Evolutionary conservation across 352 stramenopile species (phyloP), one percentile per base, ranked within the genome.

Genomic region (Pythium dissotocum): DNA sequence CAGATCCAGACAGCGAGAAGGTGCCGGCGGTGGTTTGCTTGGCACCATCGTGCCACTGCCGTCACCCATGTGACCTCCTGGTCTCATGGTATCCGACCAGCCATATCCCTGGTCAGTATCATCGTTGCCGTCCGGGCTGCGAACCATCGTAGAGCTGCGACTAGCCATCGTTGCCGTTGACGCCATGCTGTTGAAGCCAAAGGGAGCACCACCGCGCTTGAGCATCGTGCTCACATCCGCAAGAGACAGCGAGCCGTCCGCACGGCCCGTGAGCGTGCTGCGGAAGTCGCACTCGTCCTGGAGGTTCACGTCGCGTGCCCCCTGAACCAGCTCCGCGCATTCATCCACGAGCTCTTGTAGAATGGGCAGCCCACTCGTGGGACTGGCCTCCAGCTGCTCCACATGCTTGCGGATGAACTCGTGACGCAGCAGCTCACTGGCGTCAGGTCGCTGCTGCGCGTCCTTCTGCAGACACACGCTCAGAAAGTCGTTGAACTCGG

Each of bases 261-360:
- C 71, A 9, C 78, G 69, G 40, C 81, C 83, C n/a, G 81, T 88
- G 38, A 80, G 73, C 13, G 71, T 71, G 54, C 54, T 81, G 63
- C 80, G 75, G 58, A 84, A 88, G 13, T 80, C 80, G 42, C 70
- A 76, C 66, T 89, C 84, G 46, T 89, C 82, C 64, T 90, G 77
- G 16, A 70, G 65, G 18, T 75, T 62, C 10, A 44, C 70, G n/a
- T 85, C 79, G 21, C 86, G 71, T 18, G 82, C 79, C 12, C 88
- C 77, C 16, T 76, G 68, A 8, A 94, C 70, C 7, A 89, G 75
- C 58, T 93, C 83, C 12, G 88, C 65, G 58, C 82, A 92, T 54
- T 89, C 75, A 57, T 92, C 83, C 21, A 89, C 82, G 16, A 93
- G 72, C 58, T 93, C 83, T 61, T 91, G 80, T 0, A 93, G 71